These are phyloP conservation scores for Leccinum solheimii DNA, from an alignment of 1,284 basidiomycete genomes.

Conservation along the genomic window DNA sequence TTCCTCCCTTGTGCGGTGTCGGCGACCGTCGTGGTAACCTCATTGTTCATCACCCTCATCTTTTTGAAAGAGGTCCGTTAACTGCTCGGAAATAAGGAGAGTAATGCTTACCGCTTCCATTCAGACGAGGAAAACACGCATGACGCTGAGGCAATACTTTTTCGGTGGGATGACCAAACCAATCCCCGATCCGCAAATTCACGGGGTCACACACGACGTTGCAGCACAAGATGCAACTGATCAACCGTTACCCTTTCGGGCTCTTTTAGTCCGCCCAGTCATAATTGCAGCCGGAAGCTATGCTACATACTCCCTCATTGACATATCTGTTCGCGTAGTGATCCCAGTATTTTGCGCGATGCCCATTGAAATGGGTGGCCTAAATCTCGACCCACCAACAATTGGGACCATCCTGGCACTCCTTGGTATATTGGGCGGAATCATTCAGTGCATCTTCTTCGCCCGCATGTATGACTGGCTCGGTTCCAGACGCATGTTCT, in stretches of 20 bases:
- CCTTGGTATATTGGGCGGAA: constrained; percentile 42
- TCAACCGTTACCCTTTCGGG: constrained; percentile 37
- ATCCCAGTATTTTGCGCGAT: constrained; percentile 47
- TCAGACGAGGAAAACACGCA: constrained; percentile 19
- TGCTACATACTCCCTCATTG: constrained; percentile 41
- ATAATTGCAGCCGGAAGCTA: constrained; percentile 45
- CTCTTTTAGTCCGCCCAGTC: constrained; percentile 39
- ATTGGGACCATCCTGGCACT: constrained; percentile 43
- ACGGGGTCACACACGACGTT: neutral
- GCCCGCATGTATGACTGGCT: constrained; percentile 38
- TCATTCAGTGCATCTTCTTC: constrained; percentile 43
- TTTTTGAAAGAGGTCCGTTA: constrained; percentile 58
- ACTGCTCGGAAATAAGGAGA: neutral
- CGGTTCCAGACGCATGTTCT: constrained; percentile 41
- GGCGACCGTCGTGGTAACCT: constrained; percentile 47
- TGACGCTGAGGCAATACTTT: constrained; percentile 21
- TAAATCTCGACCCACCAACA: constrained; percentile 39
- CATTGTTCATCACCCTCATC: constrained; percentile 46
- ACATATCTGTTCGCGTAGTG: constrained; percentile 41
- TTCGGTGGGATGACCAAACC: constrained; percentile 20
- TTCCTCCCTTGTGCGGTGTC: constrained; percentile 63
- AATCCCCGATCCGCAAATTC: constrained; percentile 40
- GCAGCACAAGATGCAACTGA: constrained; percentile 4
- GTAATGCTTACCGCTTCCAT: constrained; percentile 5
- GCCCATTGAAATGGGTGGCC: constrained; percentile 44